Base-by-base conservation (phyloP, 2,329 filamentous ascomycete species). In the Fusarium citri region DNA sequence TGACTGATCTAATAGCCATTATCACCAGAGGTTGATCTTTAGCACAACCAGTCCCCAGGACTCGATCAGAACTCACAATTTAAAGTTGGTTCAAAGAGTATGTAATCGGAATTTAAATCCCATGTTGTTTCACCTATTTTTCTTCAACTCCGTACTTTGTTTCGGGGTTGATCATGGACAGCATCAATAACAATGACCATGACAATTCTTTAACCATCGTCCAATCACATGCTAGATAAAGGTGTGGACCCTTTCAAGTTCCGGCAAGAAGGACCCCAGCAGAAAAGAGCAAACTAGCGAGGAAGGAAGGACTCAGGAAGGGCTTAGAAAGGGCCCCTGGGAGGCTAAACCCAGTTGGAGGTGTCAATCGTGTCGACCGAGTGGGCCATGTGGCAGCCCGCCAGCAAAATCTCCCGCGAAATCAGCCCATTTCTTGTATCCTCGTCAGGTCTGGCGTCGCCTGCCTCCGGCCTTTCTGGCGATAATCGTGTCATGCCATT, bases 361-460 rank as follows among this genome's bases (percentile, higher is more conserved):
- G 58, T 70, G 68, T 70, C 68, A 64, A 70, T 50, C 59, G 59
- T 71, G 59, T 65, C 68, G 55, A 50, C 43, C 41, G 68, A 63
- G 68, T 71, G 70, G 69, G 60, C 50, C 59, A 54, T 69, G 66
- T 73, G 61, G 68, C 64, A 72, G 72, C 62, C 57, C 66, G 51
- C 67, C 69, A 74, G 66, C 72, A 76, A 72, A 76, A 73, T 76
- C 64, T 75, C 72, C 71, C 73, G 66, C 72, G 74, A 77, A 72
- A 79, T 79, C 77, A 79, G 77, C 76, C 77, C 77, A 79, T 79
- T 79, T 78, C 73, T 69, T 71, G 77, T 75, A 74, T 77, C 76
- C 73, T 75, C 73, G 66, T 75, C 73, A 75, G 73, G 72, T 74
- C 72, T 69, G 71, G 70, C 68, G 70, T 71, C 73, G 73, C 73